A percentile compares a stretch with the other conserved stretches of the same genome.
Evolutionary conservation across 495 filamentous ascomycete genomes (phyloP).

Genomic region (Penicillium psychrofluorescens): DNA sequence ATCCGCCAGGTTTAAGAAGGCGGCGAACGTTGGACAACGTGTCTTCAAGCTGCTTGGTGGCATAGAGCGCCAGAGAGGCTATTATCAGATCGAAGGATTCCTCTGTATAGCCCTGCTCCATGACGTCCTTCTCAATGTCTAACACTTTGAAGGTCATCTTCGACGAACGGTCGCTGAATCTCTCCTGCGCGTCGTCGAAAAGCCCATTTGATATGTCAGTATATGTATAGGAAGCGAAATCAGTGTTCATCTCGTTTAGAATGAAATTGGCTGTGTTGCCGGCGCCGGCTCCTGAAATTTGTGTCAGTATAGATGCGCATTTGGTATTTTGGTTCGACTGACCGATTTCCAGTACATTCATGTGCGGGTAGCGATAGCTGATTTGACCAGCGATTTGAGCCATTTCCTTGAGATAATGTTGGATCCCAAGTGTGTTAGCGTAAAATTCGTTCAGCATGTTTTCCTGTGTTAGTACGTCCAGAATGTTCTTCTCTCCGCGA

Average conservation of each 20-base stretch:
- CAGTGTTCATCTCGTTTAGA: constrained; percentile 6
- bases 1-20: constrained; percentile 49
- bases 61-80: constrained; percentile 16
- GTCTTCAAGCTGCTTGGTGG: constrained; percentile 14
- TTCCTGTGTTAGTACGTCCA: constrained; percentile 35
- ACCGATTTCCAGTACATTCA: constrained; percentile 33
- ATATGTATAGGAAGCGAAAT: constrained; percentile 35
- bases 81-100: constrained; percentile 43
- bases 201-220: constrained; percentile 43
- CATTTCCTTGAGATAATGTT: constrained; percentile 9
- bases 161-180: constrained; percentile 7
- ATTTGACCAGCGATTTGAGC: constrained; percentile 24
- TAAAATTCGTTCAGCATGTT: constrained; percentile 35
- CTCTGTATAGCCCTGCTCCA: constrained; percentile 35
- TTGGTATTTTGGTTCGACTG: neutral
- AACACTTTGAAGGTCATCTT: constrained; percentile 39
- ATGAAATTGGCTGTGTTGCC: constrained; percentile 35
- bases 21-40: constrained; percentile 19
- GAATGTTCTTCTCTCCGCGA: constrained; percentile 27
- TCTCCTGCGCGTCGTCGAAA: constrained; percentile 24
- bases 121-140: constrained; percentile 31
- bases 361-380: constrained; percentile 19
- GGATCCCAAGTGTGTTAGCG: constrained; percentile 9
- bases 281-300: constrained; percentile 20
- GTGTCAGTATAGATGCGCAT: neutral